phyloP scores from a whole-genome alignment of 1,284 basidiomycete species.

The Naganishia sp. region DNA sequence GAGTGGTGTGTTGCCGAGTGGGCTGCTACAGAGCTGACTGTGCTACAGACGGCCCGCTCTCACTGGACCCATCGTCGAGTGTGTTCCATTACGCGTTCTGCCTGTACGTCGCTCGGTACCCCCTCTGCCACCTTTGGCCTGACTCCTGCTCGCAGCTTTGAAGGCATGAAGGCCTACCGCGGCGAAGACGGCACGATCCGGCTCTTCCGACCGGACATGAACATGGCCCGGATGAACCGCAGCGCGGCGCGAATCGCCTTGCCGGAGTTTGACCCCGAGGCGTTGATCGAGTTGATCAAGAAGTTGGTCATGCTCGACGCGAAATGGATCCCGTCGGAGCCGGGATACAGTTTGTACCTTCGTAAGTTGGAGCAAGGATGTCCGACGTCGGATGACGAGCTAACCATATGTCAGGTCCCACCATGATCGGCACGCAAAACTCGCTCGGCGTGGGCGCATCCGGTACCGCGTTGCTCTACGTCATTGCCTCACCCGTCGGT shows the following conservation, averaged over 20 bases:
- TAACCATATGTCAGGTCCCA: slow-evolving; percentile 49
- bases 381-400: not conserved
- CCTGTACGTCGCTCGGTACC: slow-evolving; percentile 40
- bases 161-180: slow-evolving; percentile 95
- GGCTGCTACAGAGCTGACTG: not conserved
- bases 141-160: slow-evolving; percentile 60
- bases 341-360: slow-evolving; percentile 89
- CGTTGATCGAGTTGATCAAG: slow-evolving; percentile 81
- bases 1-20: slow-evolving; percentile 40
- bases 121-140: not conserved
- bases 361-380: slow-evolving; percentile 53
- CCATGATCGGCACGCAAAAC: slow-evolving; percentile 81
- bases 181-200: slow-evolving; percentile 75
- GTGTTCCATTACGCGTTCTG: slow-evolving; percentile 87
- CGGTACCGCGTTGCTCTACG: slow-evolving; percentile 87
- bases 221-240: slow-evolving; percentile 73
- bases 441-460: slow-evolving; percentile 86
- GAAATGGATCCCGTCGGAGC: slow-evolving; percentile 87
- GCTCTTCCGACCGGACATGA: slow-evolving; percentile 96
- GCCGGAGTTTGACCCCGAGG: slow-evolving; percentile 74
- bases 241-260: slow-evolving; percentile 55
- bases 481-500: slow-evolving; percentile 90
- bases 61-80: slow-evolving; percentile 77
- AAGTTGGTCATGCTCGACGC: slow-evolving; percentile 82
- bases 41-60: slow-evolving; percentile 67